A percentile compares a stretch with the other conserved stretches of the same genome.
phyloP scores from a whole-genome alignment of 148 eudicot genomes.

The Cornus suecica region DNA sequence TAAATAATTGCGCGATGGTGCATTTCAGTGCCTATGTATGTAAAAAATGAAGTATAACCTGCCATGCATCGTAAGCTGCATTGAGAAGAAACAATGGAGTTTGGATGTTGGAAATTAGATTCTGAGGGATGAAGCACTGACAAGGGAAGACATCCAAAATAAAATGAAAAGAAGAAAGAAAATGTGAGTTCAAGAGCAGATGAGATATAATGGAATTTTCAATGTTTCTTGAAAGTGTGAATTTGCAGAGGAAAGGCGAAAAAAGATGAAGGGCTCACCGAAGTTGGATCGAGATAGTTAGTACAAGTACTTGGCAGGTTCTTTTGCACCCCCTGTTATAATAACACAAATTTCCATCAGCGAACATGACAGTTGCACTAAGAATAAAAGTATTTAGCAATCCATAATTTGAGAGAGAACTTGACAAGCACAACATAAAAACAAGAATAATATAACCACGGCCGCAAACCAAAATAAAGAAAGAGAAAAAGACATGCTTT shows the following conservation, averaged over 20 bases:
- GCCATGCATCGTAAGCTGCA: constrained; percentile 92
- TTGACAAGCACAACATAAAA: background rate
- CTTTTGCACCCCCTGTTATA: constrained; percentile 49
- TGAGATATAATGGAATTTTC: background rate
- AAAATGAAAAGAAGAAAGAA: background rate
- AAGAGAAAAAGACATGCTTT: too few species aligned
- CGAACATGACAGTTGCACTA: background rate
- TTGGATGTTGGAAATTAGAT: constrained; percentile 53
- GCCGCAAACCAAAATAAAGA: too few species aligned
- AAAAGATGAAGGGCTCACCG: constrained; percentile 37
- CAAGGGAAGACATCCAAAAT: constrained; percentile 1
- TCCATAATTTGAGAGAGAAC: background rate
- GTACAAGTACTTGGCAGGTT: constrained; percentile 65
- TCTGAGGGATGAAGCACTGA: constrained; percentile 94
- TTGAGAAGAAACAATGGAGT: constrained; percentile 87
- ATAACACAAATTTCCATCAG: background rate
- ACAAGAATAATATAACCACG: too few species aligned
- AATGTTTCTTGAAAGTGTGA: background rate
- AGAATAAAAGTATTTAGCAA: background rate
- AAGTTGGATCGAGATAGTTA: constrained; percentile 56
- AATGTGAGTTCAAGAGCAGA: background rate
- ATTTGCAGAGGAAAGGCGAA: background rate
- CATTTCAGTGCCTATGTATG: background rate
- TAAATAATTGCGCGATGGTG: too few species aligned
- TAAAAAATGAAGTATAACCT: constrained; percentile 30